These are phyloP conservation scores for Hypsizygus marmoreus DNA, from an alignment of 768 basidiomycete genomes.

Conservation along the genomic window DNA sequence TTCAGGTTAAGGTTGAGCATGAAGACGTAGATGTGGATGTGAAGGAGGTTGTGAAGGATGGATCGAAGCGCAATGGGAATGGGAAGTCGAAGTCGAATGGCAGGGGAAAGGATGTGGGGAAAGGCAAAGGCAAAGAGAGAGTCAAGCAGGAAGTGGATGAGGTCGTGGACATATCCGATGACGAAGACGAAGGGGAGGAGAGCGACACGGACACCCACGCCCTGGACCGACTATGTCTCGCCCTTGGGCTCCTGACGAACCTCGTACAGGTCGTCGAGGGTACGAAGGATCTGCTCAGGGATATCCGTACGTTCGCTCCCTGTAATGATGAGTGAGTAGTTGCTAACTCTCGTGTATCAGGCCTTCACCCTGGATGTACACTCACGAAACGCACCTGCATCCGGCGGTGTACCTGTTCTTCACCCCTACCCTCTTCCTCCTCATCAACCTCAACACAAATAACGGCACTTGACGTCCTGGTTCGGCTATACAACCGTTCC, in stretches of 20 bases:
- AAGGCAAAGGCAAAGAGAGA: slow-evolving; percentile 9
- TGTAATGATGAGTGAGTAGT: not conserved
- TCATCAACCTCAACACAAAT: slow-evolving; percentile 21
- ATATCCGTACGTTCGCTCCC: slow-evolving; percentile 44
- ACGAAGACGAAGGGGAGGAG: slow-evolving; percentile 16
- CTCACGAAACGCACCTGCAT: slow-evolving; percentile 51
- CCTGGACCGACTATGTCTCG: slow-evolving; percentile 75
- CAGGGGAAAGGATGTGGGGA: slow-evolving; percentile 15
- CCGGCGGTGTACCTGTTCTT: slow-evolving; percentile 52
- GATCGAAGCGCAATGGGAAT: not conserved
- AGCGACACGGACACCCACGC: slow-evolving; percentile 37
- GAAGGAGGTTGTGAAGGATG: slow-evolving; percentile 12
- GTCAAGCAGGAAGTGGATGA: no score
- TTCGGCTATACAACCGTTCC: slow-evolving; percentile 48
- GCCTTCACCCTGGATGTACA: slow-evolving; percentile 51
- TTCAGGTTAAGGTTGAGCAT: not conserved
- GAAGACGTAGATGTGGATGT: not conserved
- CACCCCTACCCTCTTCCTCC: not conserved
- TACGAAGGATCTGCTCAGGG: slow-evolving; percentile 47
- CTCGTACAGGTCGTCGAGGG: slow-evolving; percentile 60
- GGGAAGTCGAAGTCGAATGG: slow-evolving; percentile 18
- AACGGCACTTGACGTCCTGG: slow-evolving; percentile 55
- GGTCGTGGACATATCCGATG: no score
- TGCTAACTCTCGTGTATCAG: slow-evolving; percentile 30
- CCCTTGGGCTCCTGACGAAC: slow-evolving; percentile 76